These are phyloP conservation scores for Lippia alba DNA, from an alignment of 305 asterid species.

Conservation along the genomic window DNA sequence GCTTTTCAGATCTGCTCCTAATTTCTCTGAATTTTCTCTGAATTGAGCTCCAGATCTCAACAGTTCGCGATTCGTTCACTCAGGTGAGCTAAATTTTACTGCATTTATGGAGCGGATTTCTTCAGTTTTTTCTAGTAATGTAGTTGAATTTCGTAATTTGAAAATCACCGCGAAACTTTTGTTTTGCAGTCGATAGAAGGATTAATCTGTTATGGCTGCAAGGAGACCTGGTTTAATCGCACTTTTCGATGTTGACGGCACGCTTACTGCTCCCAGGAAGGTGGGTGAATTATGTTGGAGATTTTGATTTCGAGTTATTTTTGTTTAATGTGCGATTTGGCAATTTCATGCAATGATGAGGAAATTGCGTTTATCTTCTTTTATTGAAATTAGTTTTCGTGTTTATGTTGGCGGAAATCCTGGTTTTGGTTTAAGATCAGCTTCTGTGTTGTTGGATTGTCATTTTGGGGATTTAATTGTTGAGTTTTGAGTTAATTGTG, in stretches of 20 bases:
- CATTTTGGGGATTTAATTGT: conserved; percentile 15
- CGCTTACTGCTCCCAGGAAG: conserved; percentile 93
- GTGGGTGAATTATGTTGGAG: conserved; percentile 33
- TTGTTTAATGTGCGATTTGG: not conserved
- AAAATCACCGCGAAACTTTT: not conserved
- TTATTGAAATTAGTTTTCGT: not conserved
- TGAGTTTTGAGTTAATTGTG: conserved; percentile 16
- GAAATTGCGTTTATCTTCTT: not conserved
- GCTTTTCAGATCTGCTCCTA: conserved; percentile 36
- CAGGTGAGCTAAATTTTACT: conserved; percentile 21
- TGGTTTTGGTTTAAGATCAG: not conserved
- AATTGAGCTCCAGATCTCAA: conserved; percentile 24
- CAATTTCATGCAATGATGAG: conserved; percentile 2
- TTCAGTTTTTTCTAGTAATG: conserved; percentile 9
- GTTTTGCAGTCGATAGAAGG: conserved; percentile 33
- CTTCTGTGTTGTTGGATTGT: not conserved
- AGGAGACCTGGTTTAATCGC: conserved; percentile 77
- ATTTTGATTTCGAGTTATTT: not conserved
- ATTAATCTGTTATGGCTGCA: conserved; percentile 54
- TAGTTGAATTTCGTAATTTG: conserved; percentile 13
- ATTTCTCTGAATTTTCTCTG: not conserved
- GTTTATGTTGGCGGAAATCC: not conserved
- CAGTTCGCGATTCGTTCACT: conserved; percentile 18
- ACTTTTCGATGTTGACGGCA: conserved; percentile 94
- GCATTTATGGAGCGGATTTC: conserved; percentile 6